Percentiles rank a stretch among this genome's conserved stretches.
Evolutionary conservation across 768 basidiomycete species (phyloP).

Genomic region (Saitozyma podzolica): DNA sequence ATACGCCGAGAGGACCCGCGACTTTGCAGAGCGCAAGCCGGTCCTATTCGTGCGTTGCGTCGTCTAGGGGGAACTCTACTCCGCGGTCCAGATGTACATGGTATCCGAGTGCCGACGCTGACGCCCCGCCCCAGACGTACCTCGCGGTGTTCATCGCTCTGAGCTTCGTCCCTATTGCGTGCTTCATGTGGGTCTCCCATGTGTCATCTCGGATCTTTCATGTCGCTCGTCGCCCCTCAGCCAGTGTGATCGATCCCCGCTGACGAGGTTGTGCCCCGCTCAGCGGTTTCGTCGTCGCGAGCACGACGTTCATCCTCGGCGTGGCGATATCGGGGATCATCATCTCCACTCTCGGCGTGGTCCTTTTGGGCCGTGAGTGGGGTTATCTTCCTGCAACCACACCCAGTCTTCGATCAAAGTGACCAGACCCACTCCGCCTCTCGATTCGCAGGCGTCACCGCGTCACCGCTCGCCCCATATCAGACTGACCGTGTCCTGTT

Average conservation of each 20-base stretch:
- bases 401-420: too few relatives aligned
- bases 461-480: not conserved
- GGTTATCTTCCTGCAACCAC: too few relatives aligned
- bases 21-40: constrained; percentile 36
- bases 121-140: constrained; percentile 26
- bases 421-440: not conserved
- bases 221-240: too few relatives aligned
- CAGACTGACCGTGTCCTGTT: constrained; percentile 3
- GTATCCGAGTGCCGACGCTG: not conserved
- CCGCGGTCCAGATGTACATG: too few relatives aligned
- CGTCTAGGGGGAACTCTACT: too few relatives aligned
- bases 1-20: constrained; percentile 34
- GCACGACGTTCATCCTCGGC: constrained; percentile 30
- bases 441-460: not conserved
- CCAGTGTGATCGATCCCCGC: too few relatives aligned
- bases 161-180: constrained; percentile 31
- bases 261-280: not conserved
- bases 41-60: constrained; percentile 37
- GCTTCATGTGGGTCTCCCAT: constrained; percentile 27
- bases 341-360: constrained; percentile 20
- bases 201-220: too few relatives aligned
- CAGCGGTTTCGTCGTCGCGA: constrained; percentile 31
- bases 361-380: constrained; percentile 31
- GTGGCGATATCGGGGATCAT: constrained; percentile 23
- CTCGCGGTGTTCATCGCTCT: constrained; percentile 31